These are phyloP conservation scores for Sonneratia alba DNA, from an alignment of 345 rosid species.

Conservation along the genomic window DNA sequence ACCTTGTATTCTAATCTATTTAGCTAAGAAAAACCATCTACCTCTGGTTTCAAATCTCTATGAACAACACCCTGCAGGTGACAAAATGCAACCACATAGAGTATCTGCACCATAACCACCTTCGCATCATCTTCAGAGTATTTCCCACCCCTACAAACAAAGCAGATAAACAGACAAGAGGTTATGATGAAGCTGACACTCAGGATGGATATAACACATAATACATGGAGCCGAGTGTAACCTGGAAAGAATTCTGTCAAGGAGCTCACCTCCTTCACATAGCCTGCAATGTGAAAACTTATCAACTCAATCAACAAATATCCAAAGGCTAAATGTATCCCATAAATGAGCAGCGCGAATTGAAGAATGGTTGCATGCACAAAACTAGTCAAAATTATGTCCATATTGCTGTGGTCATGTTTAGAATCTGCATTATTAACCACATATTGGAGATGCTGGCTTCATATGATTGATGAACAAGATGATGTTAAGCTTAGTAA, in stretches of 20 bases:
- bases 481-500: not conserved
- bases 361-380: not conserved
- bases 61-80: slow-evolving; percentile 98
- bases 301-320: not conserved
- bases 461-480: not conserved
- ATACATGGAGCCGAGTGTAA: slow-evolving; percentile 11
- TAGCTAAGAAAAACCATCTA: slow-evolving; percentile 17
- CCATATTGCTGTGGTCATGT: not conserved
- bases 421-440: not conserved
- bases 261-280: slow-evolving; percentile 96
- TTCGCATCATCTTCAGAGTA: slow-evolving; percentile 86
- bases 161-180: slow-evolving; percentile 9
- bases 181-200: not conserved
- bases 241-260: slow-evolving; percentile 87
- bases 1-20: slow-evolving; percentile 3
- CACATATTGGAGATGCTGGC: not conserved
- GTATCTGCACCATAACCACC: slow-evolving; percentile 71
- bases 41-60: slow-evolving; percentile 98
- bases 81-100: slow-evolving; percentile 77
- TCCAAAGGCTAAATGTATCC: not conserved
- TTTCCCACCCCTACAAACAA: slow-evolving; percentile 66
- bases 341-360: not conserved
- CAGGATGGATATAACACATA: not conserved
- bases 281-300: slow-evolving; percentile 45
- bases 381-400: not conserved